A percentile compares a stretch with the other conserved stretches of the same genome.
Conservation (phyloP, 345 rosid genomes). For the Turnera subulata region DNA sequence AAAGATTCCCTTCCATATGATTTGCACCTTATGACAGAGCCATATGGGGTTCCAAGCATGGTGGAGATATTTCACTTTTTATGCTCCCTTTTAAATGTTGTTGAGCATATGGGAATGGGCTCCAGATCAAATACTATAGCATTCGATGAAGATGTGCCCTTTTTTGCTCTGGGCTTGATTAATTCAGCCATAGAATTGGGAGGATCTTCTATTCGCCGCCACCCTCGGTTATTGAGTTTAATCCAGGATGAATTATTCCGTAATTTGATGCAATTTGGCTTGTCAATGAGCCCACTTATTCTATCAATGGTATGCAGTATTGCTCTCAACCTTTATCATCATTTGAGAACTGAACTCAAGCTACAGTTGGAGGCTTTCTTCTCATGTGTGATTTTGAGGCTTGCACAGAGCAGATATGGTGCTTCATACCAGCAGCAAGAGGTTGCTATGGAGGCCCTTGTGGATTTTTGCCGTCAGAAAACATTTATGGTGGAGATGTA, state of each 20-base stretch:
- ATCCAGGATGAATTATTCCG: slow-evolving; percentile 95
- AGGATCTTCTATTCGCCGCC: slow-evolving; percentile 69
- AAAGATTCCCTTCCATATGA: slow-evolving; percentile 65
- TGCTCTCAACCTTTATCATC: slow-evolving; percentile 89
- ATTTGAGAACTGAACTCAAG: slow-evolving; percentile 77
- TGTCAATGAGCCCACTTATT: slow-evolving; percentile 93
- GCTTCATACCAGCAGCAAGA: slow-evolving; percentile 97
- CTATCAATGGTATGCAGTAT: slow-evolving; percentile 96
- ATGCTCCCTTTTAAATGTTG: slow-evolving; percentile 73
- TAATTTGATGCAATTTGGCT: slow-evolving; percentile 91
- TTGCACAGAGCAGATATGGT: slow-evolving; percentile 94
- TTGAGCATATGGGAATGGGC: slow-evolving; percentile 74
- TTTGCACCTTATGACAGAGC: slow-evolving; percentile 80
- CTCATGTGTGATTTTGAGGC: slow-evolving; percentile 92
- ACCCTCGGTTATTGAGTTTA: slow-evolving; percentile 80
- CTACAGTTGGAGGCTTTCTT: slow-evolving; percentile 98
- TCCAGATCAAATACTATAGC: slow-evolving; percentile 73
- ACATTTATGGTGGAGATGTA: slow-evolving; percentile 99
- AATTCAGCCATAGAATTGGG: slow-evolving; percentile 94
- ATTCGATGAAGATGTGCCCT: slow-evolving; percentile 95
- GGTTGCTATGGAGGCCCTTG: slow-evolving; percentile 99
- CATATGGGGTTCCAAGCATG: slow-evolving; percentile 94
- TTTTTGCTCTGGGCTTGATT: slow-evolving; percentile 88
- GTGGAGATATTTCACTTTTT: slow-evolving; percentile 94
- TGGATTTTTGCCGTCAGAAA: slow-evolving; percentile 95